Evolutionary conservation across 169 alveolate species (phyloP).

Genomic region (Besnoitia besnoiti): DNA sequence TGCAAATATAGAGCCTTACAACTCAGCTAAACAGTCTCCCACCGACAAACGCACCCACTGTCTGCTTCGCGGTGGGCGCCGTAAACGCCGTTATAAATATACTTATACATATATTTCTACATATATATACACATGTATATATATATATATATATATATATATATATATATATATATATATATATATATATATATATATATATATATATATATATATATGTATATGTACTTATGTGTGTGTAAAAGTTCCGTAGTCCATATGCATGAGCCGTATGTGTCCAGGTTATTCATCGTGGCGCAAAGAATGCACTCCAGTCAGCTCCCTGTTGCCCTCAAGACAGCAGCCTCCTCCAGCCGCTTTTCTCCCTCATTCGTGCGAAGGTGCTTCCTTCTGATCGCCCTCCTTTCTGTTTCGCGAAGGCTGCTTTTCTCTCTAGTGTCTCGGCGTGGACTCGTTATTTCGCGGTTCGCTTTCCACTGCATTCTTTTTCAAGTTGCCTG

Average conservation of each 20-base stretch:
- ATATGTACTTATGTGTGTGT: not conserved
- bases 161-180: constrained; percentile 5
- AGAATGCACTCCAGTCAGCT: no score
- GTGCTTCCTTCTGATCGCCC: not conserved
- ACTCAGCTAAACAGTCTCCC: no score
- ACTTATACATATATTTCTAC: no score
- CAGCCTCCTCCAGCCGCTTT: not conserved
- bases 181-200: not conserved
- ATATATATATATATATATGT: not conserved
- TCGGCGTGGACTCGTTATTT: no score
- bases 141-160: not conserved
- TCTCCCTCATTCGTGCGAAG: not conserved
- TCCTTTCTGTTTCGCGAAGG: not conserved
- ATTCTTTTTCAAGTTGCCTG: not conserved
- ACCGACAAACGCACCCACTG: no score
- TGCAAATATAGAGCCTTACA: no score
- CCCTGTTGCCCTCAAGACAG: not conserved
- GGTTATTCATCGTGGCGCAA: no score
- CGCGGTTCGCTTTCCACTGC: not conserved
- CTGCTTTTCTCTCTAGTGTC: not conserved
- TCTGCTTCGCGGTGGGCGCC: no score
- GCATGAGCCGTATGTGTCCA: no score
- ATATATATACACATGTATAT: no score
- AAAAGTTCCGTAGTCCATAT: not conserved
- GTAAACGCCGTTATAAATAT: no score